Base-by-base conservation (phyloP, 495 filamentous ascomycete genomes). In the Trichoderma virens region DNA sequence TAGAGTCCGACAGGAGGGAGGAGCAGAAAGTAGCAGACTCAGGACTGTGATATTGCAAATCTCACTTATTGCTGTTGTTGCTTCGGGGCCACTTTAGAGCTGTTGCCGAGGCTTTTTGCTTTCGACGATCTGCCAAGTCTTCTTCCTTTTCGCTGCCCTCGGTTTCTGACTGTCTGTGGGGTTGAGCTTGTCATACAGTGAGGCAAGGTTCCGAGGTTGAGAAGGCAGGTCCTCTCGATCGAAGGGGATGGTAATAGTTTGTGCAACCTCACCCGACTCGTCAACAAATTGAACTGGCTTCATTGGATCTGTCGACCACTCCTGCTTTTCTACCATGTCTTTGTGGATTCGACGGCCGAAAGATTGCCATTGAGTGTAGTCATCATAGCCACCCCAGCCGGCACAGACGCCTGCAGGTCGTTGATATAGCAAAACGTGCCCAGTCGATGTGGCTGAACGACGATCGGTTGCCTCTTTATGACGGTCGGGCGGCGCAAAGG, bases 381-480 rank as follows among this genome's bases (percentile, higher is more conserved):
- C 4, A 20, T 59, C 13, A 32, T 59, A 59, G 23, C 23, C 54
- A 32, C 54, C 54, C 54, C 54, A 59, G 6, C 54, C 54, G 18
- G 4, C 2, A 28, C 11, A 4, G 23, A 59, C 54, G 20, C 30
- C 30, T 5, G 8, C 8, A 4, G 54, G 54, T 28, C 54, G 54
- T 28, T 59, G 25, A 20, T 59, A 20, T 28, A 28, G 23, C 25
- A 59, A 59, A 20, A 59, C 4, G 18, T 59, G 54, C n/a, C 54
- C 54, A 28, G 54, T 59, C 25, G 54, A 59, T 27, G 54, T 54
- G 25, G 47, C 47, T 16, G 47, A 54, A 27, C 47, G 47, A 54
- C 47, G 18, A 5, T 54, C 47, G 18, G 47, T 6, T 20, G 18
- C 7, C 47, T 54, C 25, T 5, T 54, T 27, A 5, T 16, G 18